Percentiles rank a stretch among this genome's conserved stretches.
Conservation (phyloP, 108 stramenopile genomes). For the Nannochloropsis oceanica region DNA sequence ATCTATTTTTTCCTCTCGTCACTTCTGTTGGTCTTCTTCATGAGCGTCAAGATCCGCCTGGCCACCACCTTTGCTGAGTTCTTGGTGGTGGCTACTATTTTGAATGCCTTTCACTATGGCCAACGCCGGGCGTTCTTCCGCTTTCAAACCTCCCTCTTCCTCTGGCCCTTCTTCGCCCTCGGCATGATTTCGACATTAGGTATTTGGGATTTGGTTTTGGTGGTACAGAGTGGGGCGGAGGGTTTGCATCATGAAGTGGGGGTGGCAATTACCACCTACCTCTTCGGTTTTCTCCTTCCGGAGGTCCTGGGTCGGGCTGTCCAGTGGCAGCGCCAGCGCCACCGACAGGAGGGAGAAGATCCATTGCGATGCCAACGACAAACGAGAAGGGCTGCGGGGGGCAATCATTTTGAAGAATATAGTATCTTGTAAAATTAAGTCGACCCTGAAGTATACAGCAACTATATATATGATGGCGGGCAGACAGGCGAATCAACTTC, state of each 20-base stretch:
- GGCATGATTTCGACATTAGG: neutral
- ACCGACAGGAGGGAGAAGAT: neutral
- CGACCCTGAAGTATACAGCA: too few species aligned
- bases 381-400: neutral
- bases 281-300: neutral
- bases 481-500: too few species aligned
- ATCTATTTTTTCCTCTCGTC: neutral
- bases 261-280: neutral
- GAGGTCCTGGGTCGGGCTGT: neutral
- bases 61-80: neutral
- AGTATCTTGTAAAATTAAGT: neutral
- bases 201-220: neutral
- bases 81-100: neutral
- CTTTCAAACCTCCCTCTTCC: neutral
- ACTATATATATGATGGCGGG: too few species aligned
- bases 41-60: neutral
- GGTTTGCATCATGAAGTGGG: neutral
- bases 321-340: neutral
- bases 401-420: neutral
- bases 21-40: neutral
- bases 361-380: too few species aligned
- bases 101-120: neutral
- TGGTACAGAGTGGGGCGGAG: neutral
- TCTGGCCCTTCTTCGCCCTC: neutral
- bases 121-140: neutral